Evolutionary conservation across 169 alveolate genomes (phyloP).

Genomic region (Eimeria sp.): DNA sequence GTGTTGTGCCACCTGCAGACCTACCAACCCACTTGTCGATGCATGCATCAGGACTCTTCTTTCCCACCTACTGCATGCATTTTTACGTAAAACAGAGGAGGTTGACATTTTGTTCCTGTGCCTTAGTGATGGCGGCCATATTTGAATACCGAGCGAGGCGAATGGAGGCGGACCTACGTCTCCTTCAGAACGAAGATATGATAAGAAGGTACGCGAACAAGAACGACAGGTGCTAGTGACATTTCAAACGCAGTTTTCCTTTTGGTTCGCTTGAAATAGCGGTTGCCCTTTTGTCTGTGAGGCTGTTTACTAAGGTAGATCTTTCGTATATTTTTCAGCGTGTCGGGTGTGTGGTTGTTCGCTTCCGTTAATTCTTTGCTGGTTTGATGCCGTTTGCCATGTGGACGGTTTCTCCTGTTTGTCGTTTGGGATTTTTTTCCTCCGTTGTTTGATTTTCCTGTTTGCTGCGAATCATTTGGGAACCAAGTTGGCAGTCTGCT

Average conservation of each 20-base stretch:
- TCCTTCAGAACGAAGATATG: conserved; percentile 87
- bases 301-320: not conserved
- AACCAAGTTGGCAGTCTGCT: not conserved
- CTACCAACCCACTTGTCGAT: not conserved
- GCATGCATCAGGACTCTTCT: not conserved
- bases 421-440: too few species aligned
- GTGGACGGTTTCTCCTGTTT: too few species aligned
- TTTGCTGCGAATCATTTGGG: too few species aligned
- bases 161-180: conserved; percentile 86
- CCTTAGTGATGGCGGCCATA: conserved; percentile 79
- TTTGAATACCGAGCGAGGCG: conserved; percentile 86
- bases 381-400: too few species aligned
- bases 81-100: not conserved
- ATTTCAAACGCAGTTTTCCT: too few species aligned
- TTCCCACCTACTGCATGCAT: not conserved
- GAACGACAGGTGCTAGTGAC: too few species aligned
- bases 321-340: not conserved
- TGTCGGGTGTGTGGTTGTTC: not conserved
- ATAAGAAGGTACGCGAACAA: conserved; percentile 40
- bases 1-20: not conserved
- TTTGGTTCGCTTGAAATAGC: not conserved
- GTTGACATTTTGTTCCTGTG: not conserved
- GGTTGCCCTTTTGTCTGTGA: too few species aligned
- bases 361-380: too few species aligned
- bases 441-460: too few species aligned